Conservation (phyloP, 2,329 filamentous ascomycete species). For the Stachybotrys chartarum region DNA sequence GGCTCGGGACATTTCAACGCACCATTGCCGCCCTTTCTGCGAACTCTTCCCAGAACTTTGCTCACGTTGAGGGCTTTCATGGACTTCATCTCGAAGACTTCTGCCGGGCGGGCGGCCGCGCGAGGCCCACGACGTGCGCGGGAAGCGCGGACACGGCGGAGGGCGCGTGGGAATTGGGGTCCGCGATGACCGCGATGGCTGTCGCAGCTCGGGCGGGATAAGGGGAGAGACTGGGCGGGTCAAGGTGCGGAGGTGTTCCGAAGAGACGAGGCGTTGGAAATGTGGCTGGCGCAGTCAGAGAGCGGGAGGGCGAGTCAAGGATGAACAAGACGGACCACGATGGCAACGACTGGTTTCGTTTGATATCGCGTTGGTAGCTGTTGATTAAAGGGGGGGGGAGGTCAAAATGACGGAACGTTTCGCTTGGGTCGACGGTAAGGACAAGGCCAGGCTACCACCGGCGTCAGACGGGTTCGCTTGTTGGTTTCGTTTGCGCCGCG, state of each 20-base stretch:
- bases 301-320: neutral
- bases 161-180: neutral
- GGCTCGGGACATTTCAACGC: neutral
- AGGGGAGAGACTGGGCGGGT: neutral
- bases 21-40: slow-evolving; percentile 31
- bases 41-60: slow-evolving; percentile 50
- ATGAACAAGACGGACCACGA: neutral
- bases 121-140: neutral
- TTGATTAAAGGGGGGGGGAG: neutral
- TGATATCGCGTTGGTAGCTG: too few relatives aligned
- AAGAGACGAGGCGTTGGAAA: neutral
- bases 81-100: slow-evolving; percentile 26
- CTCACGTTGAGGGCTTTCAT: slow-evolving; percentile 49
- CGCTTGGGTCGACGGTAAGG: too few relatives aligned
- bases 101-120: neutral
- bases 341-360: neutral
- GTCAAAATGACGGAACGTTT: too few relatives aligned
- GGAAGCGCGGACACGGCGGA: neutral
- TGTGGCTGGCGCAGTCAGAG: neutral
- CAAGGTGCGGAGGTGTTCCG: neutral
- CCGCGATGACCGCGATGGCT: neutral
- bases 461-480: neutral
- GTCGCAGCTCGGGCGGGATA: neutral
- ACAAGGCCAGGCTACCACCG: neutral
- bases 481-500: neutral